These are phyloP conservation scores for Teratosphaeria epicoccoides DNA, from an alignment of 2,329 filamentous ascomycete genomes.

Conservation along the genomic window DNA sequence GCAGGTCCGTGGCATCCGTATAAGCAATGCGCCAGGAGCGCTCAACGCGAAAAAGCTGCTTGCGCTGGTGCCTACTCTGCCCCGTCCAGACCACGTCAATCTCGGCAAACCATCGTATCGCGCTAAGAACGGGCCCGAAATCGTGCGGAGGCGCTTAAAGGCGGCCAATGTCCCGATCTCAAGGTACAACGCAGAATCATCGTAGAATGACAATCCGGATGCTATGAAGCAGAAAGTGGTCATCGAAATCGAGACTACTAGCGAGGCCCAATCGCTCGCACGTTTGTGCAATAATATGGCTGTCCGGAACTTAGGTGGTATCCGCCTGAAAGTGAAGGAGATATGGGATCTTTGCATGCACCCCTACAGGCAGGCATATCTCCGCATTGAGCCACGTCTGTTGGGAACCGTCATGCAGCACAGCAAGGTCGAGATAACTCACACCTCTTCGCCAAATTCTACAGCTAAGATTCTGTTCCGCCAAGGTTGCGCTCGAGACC, in stretches of 20 bases:
- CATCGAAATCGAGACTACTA: neutral
- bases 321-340: neutral
- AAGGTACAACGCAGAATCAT: neutral
- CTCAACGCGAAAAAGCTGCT: neutral
- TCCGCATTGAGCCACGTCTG: neutral
- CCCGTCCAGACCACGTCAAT: neutral
- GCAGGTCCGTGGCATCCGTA: neutral
- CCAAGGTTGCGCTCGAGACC: slow-evolving; percentile 1
- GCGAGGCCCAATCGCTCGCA: neutral
- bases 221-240: neutral
- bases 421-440: neutral
- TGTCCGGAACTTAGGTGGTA: neutral
- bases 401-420: neutral
- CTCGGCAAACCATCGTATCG: neutral
- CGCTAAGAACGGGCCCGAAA: neutral
- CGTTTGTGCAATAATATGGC: neutral
- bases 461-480: neutral
- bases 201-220: neutral
- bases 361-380: neutral
- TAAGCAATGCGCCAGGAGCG: neutral
- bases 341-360: neutral
- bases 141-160: neutral
- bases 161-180: neutral
- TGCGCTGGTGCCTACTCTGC: neutral
- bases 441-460: neutral